These are phyloP conservation scores for Aspergillus homomorphus DNA, from an alignment of 495 filamentous ascomycete species.

Conservation along the genomic window DNA sequence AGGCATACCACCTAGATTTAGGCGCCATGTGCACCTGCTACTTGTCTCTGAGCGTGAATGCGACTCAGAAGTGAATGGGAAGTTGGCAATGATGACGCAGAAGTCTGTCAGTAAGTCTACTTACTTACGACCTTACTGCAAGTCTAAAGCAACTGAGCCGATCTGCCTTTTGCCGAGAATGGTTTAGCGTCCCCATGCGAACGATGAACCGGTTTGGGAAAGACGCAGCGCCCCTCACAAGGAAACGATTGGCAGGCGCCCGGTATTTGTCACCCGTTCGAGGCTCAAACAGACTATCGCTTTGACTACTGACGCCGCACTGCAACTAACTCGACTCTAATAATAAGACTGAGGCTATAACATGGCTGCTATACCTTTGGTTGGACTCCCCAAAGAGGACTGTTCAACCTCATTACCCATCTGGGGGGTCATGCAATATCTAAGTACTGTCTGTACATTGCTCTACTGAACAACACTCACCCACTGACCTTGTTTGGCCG, in stretches of 20 bases:
- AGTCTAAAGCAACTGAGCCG: background rate
- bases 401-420: no score
- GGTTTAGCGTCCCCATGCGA: conserved; percentile 7
- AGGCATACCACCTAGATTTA: background rate
- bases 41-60: no score
- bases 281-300: conserved; percentile 17
- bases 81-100: no score
- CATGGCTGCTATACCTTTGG: background rate
- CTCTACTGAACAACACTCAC: no score
- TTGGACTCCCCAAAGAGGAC: background rate
- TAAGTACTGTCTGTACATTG: background rate
- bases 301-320: conserved; percentile 12
- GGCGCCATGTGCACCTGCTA: no score
- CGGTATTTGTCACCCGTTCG: conserved; percentile 14
- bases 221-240: conserved; percentile 4
- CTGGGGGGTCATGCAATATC: background rate
- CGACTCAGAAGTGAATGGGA: background rate
- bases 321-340: background rate
- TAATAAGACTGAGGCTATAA: background rate
- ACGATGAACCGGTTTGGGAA: conserved; percentile 9
- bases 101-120: no score
- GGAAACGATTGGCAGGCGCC: conserved; percentile 13
- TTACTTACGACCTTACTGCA: no score
- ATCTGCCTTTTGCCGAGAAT: conserved; percentile 8
- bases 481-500: no score